phyloP scores from a whole-genome alignment of 2,329 filamentous ascomycete genomes.

The Aspergillus glaucus region DNA sequence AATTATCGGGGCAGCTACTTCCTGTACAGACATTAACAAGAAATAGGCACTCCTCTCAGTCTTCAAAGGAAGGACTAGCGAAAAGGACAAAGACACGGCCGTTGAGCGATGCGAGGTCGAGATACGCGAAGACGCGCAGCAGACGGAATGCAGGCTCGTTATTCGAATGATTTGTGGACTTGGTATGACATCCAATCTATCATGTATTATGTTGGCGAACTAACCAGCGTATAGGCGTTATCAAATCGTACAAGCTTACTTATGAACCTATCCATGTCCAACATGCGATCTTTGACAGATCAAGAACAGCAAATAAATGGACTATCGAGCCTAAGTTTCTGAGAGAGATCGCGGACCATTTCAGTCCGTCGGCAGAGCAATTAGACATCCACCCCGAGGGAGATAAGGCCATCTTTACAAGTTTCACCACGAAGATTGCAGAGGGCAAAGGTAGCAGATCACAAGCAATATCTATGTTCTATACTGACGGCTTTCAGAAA shows the following conservation, averaged over 20 bases:
- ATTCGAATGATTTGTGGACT: conserved; percentile 58
- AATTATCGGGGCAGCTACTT: conserved; percentile 10
- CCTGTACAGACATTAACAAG: not conserved
- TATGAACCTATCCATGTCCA: conserved; percentile 58
- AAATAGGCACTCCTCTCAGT: conserved; percentile 53
- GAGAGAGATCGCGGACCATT: conserved; percentile 58
- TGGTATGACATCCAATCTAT: conserved; percentile 31
- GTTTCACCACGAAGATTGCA: conserved; percentile 59
- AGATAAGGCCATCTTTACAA: conserved; percentile 56
- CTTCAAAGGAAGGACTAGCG: conserved; percentile 53
- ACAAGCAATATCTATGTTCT: conserved; percentile 1
- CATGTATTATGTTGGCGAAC: not conserved
- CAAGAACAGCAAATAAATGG: conserved; percentile 53
- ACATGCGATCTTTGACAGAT: conserved; percentile 58
- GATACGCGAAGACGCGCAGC: conserved; percentile 50
- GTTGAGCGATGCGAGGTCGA: conserved; percentile 58
- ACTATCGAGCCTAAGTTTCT: conserved; percentile 51
- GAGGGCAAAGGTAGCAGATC: conserved; percentile 49
- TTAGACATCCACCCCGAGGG: conserved; percentile 56
- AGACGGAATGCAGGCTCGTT: conserved; percentile 55
- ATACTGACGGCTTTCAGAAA: conserved; percentile 38
- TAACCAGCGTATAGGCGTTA: conserved; percentile 42
- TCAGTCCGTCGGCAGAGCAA: conserved; percentile 58
- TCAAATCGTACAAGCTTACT: conserved; percentile 59
- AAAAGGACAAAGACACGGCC: conserved; percentile 53